phyloP scores from a whole-genome alignment of 768 basidiomycete species.

The Leucocoprinus birnbaumii region DNA sequence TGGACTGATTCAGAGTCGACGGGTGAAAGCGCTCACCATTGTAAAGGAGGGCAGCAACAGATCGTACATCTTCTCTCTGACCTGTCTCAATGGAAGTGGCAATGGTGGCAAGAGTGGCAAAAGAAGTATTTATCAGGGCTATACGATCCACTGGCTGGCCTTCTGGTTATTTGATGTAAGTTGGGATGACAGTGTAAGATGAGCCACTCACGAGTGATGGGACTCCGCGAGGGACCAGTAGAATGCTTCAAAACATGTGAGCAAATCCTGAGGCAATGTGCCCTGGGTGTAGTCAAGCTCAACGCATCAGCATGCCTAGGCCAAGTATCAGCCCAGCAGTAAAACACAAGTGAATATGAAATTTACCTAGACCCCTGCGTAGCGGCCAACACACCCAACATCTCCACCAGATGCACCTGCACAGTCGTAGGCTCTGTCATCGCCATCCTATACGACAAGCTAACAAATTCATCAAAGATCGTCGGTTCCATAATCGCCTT shows the following conservation, averaged over 20 bases:
- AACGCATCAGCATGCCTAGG: slow-evolving; percentile 32
- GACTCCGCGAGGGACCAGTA: slow-evolving; percentile 51
- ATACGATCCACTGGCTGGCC: slow-evolving; percentile 55
- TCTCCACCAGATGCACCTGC: slow-evolving; percentile 70
- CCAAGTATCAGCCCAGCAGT: background rate
- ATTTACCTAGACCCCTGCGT: slow-evolving; percentile 27
- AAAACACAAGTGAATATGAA: background rate
- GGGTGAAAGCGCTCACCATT: slow-evolving; percentile 44
- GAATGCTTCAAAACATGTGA: slow-evolving; percentile 76
- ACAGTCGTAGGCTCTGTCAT: slow-evolving; percentile 79
- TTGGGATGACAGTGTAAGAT: background rate
- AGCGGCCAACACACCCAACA: slow-evolving; percentile 57
- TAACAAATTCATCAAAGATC: slow-evolving; percentile 88
- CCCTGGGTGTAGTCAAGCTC: slow-evolving; percentile 41
- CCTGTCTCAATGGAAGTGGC: slow-evolving; percentile 51
- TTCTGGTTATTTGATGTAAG: slow-evolving; percentile 31
- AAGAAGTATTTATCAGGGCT: slow-evolving; percentile 59
- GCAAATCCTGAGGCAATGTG: slow-evolving; percentile 82
- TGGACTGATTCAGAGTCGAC: background rate
- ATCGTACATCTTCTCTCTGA: slow-evolving; percentile 73
- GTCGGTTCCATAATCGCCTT: slow-evolving; percentile 75
- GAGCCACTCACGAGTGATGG: slow-evolving; percentile 44
- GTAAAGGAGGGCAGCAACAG: slow-evolving; percentile 78
- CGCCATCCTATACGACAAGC: slow-evolving; percentile 84
- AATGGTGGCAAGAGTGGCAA: slow-evolving; percentile 58